These are phyloP conservation scores for Aspergillus avenaceus DNA, from an alignment of 495 filamentous ascomycete species.

Conservation along the genomic window DNA sequence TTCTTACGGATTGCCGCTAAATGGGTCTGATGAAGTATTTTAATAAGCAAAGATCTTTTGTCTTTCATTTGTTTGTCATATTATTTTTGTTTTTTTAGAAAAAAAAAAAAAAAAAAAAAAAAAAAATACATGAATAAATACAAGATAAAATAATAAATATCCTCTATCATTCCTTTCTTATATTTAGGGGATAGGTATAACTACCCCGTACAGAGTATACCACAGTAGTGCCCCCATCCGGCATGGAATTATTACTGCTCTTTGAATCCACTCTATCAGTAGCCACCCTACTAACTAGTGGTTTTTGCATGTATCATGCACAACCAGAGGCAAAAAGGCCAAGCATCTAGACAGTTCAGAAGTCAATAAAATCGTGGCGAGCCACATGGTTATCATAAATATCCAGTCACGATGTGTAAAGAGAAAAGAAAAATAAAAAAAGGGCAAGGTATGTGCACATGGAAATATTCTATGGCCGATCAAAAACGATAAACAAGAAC, in stretches of 20 bases:
- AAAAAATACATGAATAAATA: background rate
- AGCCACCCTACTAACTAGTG: too few relatives aligned
- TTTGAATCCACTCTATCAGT: background rate
- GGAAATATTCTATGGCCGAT: too few relatives aligned
- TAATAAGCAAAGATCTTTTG: too few relatives aligned
- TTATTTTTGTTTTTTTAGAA: background rate
- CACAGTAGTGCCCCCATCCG: too few relatives aligned
- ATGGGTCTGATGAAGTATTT: too few relatives aligned
- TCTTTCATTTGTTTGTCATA: too few relatives aligned
- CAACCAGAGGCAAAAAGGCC: background rate
- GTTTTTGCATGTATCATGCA: background rate
- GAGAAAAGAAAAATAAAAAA: background rate
- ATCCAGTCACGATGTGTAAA: background rate
- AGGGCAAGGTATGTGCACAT: too few relatives aligned
- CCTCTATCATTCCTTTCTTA: background rate
- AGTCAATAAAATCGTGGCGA: conserved; percentile 4
- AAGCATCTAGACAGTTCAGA: conserved; percentile 4
- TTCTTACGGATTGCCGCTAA: background rate
- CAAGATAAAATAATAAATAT: background rate
- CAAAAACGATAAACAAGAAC: too few relatives aligned
- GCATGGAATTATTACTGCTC: too few relatives aligned
- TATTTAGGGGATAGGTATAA: background rate
- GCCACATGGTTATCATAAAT: conserved; percentile 6
- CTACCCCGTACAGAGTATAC: too few relatives aligned
- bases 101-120: background rate